These are phyloP conservation scores for Termitomyces sp. DNA, from an alignment of 768 basidiomycete genomes.

Conservation along the genomic window DNA sequence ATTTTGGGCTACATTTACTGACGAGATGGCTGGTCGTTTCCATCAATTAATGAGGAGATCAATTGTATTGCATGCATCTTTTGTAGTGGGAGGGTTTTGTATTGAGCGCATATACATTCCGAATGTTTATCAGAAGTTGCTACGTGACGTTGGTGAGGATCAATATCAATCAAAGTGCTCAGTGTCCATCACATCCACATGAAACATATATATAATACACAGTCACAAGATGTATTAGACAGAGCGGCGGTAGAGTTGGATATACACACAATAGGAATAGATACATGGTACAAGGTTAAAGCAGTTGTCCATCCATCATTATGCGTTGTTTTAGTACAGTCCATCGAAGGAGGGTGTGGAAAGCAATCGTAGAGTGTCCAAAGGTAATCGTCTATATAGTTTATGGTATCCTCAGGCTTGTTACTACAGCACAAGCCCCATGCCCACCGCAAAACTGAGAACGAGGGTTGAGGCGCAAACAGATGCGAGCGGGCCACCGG, in stretches of 20 bases:
- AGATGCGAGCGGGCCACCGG: neutral
- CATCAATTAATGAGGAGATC: neutral
- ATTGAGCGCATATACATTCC: neutral
- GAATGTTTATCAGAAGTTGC: neutral
- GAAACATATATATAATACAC: neutral
- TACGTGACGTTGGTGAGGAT: neutral
- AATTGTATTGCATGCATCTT: neutral
- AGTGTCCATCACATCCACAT: neutral
- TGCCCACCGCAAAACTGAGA: neutral
- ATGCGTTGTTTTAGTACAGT: neutral
- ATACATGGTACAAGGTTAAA: neutral
- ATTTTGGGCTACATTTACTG: no score
- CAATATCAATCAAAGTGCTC: neutral
- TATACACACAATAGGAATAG: neutral
- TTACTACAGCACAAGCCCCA: conserved; percentile 2
- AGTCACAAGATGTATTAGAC: neutral
- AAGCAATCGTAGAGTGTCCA: neutral
- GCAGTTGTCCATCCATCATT: neutral
- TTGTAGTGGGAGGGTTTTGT: neutral
- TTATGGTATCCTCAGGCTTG: neutral
- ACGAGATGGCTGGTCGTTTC: neutral
- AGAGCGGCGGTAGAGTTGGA: neutral
- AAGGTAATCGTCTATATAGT: neutral
- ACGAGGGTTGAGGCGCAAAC: neutral
- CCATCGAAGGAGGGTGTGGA: neutral